Conservation (phyloP, 352 stramenopile species). For the Pythium graminicola region DNA sequence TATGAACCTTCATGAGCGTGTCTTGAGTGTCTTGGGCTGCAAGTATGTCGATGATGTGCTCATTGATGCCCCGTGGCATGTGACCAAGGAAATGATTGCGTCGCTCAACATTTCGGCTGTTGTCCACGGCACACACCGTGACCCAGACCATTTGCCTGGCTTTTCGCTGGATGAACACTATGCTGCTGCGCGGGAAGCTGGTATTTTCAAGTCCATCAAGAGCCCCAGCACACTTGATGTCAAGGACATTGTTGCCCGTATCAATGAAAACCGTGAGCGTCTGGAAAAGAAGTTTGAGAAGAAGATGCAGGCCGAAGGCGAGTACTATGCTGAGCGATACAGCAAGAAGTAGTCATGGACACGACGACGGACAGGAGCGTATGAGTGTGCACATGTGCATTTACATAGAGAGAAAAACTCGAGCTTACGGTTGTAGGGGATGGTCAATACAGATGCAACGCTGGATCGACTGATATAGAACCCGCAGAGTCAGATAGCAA, state of each 20-base stretch:
- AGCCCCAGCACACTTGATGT: constrained; percentile 74
- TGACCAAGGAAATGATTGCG: constrained; percentile 96
- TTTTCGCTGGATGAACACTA: constrained; percentile 81
- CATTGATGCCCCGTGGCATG: constrained; percentile 94
- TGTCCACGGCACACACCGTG: constrained; percentile 83
- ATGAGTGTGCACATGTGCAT: not conserved
- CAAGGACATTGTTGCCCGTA: constrained; percentile 83
- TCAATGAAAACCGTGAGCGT: constrained; percentile 85
- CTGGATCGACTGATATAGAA: no score
- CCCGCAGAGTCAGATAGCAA: no score
- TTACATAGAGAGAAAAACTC: not conserved
- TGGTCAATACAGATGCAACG: no score
- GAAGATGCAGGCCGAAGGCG: constrained; percentile 91
- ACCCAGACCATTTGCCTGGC: constrained; percentile 47
- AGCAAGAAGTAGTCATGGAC: constrained; percentile 46
- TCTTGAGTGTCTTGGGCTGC: constrained; percentile 94
- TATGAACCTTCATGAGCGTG: constrained; percentile 98
- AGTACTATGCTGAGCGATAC: constrained; percentile 91
- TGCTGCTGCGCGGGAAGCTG: constrained; percentile 60
- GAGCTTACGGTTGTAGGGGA: no score
- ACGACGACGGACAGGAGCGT: no score
- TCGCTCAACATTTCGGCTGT: constrained; percentile 83
- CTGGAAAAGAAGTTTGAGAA: constrained; percentile 91
- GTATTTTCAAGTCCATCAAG: constrained; percentile 77
- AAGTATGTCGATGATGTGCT: constrained; percentile 97